Base-by-base conservation (phyloP, 208 protist genomes). In the Acanthamoeba castellanii region DNA sequence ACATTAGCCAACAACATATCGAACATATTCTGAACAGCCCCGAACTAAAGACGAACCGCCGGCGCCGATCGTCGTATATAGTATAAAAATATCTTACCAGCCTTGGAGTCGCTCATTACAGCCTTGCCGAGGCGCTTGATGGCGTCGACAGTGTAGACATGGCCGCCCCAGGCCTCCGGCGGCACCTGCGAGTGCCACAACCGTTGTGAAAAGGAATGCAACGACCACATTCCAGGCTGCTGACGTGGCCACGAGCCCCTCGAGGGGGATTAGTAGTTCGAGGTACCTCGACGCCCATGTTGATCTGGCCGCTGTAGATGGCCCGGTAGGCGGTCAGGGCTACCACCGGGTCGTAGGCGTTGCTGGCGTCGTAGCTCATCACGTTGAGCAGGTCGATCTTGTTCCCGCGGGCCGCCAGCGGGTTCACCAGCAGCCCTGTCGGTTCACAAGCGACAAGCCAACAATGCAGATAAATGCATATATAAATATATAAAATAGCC, bases 341-440 rank as follows among this genome's bases (percentile, higher is more conserved):
- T 0, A 25, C 16, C 11, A 78, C 70, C 11, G 70, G 70, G 20
- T 78, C 70, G n/a, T 47, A 78, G 30, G 70, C n/a, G 8, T 78
- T 42, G 30, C 70, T 45, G 37, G 70, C 70, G 20, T 78, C 70
- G 70, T 78, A 78, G 70, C 70, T 78, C 70, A 78, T 78, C 70
- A 78, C 70, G 30, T 78, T 78, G 70, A 78, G 70, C 7, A 78
- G 1, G 30, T 78, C 70, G 32, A 78, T n/a, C 14, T 34, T n/a
- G 37, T 42, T n/a, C 3, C 70, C 30, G 32, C 70, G 30, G 13
- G 30, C n/a, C 9, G n/a, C 37, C 32, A 78, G 30, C 5, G 37
- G 70, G 70, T 78, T 78, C 70, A 78, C 70, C n/a, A 78, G 70
- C 70, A 78, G 37, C 1, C 37, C 32, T 45, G 14, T 55, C 50